Base-by-base conservation (phyloP, 2,329 filamentous ascomycete species). In the Sclerotinia trifoliorum region DNA sequence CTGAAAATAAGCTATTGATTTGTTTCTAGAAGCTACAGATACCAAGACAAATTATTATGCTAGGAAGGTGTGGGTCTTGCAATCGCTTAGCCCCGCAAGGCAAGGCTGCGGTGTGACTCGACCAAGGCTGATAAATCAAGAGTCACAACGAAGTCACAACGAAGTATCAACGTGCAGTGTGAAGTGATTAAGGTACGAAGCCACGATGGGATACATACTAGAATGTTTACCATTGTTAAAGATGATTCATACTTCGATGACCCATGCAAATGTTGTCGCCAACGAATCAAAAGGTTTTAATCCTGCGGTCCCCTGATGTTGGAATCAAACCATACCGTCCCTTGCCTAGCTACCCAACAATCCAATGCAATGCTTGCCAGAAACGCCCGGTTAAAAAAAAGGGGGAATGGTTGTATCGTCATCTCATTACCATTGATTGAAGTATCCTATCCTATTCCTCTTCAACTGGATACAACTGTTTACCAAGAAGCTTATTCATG, bases 401-500 rank as follows among this genome's bases (percentile, higher is more conserved):
- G 35, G 26, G 39, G 15, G 61, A 49, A 21, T 32, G 44, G 32
- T 10, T 10, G 32, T 61, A 29, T 26, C 29, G 42, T 66, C 54
- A 29, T 21, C 29, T 15, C 44, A 51, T 35, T 21, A 10, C 26
- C 29, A 39, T 39, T 29, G 35, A 26, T 5, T 44, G 24, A 13
- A 26, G 13, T 26, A 26, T 67, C 35, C 39, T 62, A 70, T 64
- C 26, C 49, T 62, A 70, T 64, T 70, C 68, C 78, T 95, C 93
- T 65, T 94, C 93, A 60, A 92, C 85, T 2, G 90, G 91, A 77
- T 96, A 97, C 51, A 98, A 83, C 76, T 98, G 94, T 78, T 90
- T 89, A 71, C 92, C 93, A 15, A 98, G 87, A 21, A 97, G 87
- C 83, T 97, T 97, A 83, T 97, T 98, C 94, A 99, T 98, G 74